phyloP scores from a whole-genome alignment of 345 rosid genomes.

The Zanthoxylum bungeanum region DNA sequence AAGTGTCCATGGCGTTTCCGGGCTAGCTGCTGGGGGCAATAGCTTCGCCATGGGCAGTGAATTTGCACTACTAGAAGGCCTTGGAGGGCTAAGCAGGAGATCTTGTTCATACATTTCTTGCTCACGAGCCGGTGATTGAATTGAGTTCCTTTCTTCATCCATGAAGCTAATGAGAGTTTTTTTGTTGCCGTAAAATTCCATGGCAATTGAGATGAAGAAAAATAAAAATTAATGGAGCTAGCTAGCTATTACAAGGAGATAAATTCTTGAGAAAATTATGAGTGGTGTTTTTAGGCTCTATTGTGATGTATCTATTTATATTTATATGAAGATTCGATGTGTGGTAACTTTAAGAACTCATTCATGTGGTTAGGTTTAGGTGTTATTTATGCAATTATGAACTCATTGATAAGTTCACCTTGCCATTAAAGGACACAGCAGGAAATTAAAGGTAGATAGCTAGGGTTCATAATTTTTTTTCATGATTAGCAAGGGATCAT shows the following conservation, averaged over 20 bases:
- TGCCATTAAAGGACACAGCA: neutral
- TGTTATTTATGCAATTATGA: neutral
- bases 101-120: slow-evolving; percentile 32
- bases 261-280: too few relatives aligned
- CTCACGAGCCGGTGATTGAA: slow-evolving; percentile 11
- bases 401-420: neutral
- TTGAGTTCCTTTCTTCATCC: slow-evolving; percentile 21
- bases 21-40: slow-evolving; percentile 30
- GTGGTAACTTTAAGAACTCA: neutral
- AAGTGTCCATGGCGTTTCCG: slow-evolving; percentile 47
- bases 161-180: slow-evolving; percentile 19
- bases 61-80: slow-evolving; percentile 25
- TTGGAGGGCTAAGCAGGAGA: slow-evolving; percentile 34
- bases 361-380: neutral
- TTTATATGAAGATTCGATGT: neutral
- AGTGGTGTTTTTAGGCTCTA: neutral
- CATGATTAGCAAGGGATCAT: neutral
- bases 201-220: slow-evolving; percentile 1
- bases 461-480: too few relatives aligned
- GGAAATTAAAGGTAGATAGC: neutral
- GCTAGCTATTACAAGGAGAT: too few relatives aligned
- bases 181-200: slow-evolving; percentile 32
- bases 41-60: slow-evolving; percentile 10
- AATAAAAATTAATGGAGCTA: too few relatives aligned
- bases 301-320: neutral